Evolutionary conservation across 176 grass and related monocot species (phyloP), one percentile per base, ranked within the genome.

Genomic region (Aegilops bicornis): DNA sequence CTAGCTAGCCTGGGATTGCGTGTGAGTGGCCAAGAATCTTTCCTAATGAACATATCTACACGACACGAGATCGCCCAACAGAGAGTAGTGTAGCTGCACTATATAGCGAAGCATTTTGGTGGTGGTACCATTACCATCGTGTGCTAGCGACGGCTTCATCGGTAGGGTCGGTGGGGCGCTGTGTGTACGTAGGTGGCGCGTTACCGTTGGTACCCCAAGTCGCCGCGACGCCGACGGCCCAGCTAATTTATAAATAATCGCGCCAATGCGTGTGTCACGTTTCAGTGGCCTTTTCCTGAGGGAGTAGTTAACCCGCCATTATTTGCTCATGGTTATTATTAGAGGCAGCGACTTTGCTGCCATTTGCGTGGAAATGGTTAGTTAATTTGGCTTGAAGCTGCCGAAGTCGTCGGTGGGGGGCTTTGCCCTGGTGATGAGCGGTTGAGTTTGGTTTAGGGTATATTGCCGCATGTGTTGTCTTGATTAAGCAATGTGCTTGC

Each of bases 221-320:
- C 47, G 52, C 43, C 88, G 13, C 25, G 89, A 90, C 81, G 22
- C 10, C 39, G 85, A 91, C 63, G 11, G 37, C 39, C 77, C 89
- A 91, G 64, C 89, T 54, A 68, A 84, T 50, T 43, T 0, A 43
- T 52, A 59, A 59, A 43, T 52, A 59, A 59, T 59, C 54, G 54
- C 8, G 3, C 43, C 14, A 19, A 31, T 1, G 73, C 73, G 73
- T 76, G 73, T 52, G 73, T 76, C 73, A 76, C 73, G 73, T 4
- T 52, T 76, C 8, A 10, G 1, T 10, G 25, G 73, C 73, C 15
- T 30, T 52, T 76, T 31, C 15, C 4, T 7, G 3, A 73, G 42
- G 15, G 29, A 76, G 16, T 74, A 3, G 7, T 48, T 75, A 48
- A 48, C 25, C 72, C 4, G 24, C 6, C 72, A 19, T 30, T 29